Evolutionary conservation across 352 stramenopile genomes (phyloP).

Genomic region (Globisporangium spiculum): DNA sequence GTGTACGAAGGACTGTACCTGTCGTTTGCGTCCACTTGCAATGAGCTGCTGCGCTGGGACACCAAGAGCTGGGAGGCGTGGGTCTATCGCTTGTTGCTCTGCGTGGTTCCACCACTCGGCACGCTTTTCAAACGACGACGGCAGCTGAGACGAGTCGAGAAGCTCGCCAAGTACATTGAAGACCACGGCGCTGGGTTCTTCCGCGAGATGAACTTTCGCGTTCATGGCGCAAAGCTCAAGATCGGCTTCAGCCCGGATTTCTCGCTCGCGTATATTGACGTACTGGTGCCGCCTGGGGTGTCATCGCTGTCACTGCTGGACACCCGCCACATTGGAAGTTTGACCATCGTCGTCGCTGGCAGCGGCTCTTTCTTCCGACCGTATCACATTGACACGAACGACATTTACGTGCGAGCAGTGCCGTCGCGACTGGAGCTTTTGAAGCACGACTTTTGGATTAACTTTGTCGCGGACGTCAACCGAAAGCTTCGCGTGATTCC

Average conservation of each 20-base stretch:
- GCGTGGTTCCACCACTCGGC: constrained; percentile 41
- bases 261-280: constrained; percentile 78
- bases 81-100: constrained; percentile 52
- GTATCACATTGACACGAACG: constrained; percentile 82
- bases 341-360: constrained; percentile 63
- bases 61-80: constrained; percentile 59
- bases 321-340: background rate
- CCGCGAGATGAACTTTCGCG: constrained; percentile 76
- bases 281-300: constrained; percentile 46
- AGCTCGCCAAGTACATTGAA: constrained; percentile 62
- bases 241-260: constrained; percentile 85
- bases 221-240: constrained; percentile 73
- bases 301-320: constrained; percentile 19
- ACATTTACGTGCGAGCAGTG: constrained; percentile 73
- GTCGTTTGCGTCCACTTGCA: constrained; percentile 69
- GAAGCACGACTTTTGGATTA: constrained; percentile 82
- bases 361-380: constrained; percentile 80
- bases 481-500: constrained; percentile 60
- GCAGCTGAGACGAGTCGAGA: constrained; percentile 61
- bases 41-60: constrained; percentile 65
- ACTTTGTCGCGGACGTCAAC: constrained; percentile 77
- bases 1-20: constrained; percentile 77
- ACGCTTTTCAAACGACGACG: constrained; percentile 66
- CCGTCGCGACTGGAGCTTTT: constrained; percentile 63
- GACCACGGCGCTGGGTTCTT: constrained; percentile 75